phyloP scores from a whole-genome alignment of 2,329 filamentous ascomycete genomes.

The Thelonectria rubi region DNA sequence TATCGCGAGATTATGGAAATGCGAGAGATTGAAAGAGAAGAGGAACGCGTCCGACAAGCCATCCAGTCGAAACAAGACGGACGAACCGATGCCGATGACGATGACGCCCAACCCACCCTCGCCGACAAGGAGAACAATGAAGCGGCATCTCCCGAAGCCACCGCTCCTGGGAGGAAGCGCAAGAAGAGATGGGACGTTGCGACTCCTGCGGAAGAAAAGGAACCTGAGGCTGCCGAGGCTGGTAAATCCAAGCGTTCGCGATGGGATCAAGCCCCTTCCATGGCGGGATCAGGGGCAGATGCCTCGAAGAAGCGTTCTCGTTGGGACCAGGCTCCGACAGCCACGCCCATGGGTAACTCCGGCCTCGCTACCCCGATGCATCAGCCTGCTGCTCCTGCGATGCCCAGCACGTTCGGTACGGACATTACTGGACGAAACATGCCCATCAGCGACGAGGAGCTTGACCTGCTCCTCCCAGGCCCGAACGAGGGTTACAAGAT shows the following conservation, averaged over 20 bases:
- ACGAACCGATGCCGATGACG: slow-evolving; percentile 65
- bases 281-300: slow-evolving; percentile 63
- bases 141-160: slow-evolving; percentile 71
- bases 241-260: slow-evolving; percentile 78
- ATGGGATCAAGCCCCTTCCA: slow-evolving; percentile 84
- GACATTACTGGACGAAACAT: slow-evolving; percentile 84
- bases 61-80: slow-evolving; percentile 78
- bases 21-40: slow-evolving; percentile 91
- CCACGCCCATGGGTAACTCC: slow-evolving; percentile 76
- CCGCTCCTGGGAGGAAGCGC: slow-evolving; percentile 75
- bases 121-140: slow-evolving; percentile 79
- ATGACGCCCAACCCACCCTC: slow-evolving; percentile 78
- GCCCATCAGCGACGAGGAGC: slow-evolving; percentile 89
- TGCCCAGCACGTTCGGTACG: slow-evolving; percentile 75
- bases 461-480: slow-evolving; percentile 88
- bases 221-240: slow-evolving; percentile 60
- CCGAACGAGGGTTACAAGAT: slow-evolving; percentile 93
- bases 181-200: slow-evolving; percentile 95
- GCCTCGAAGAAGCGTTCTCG: slow-evolving; percentile 79
- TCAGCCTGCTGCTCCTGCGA: slow-evolving; percentile 66
- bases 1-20: slow-evolving; percentile 93
- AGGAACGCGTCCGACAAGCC: slow-evolving; percentile 82
- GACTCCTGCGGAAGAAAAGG: slow-evolving; percentile 61
- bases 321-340: slow-evolving; percentile 90
- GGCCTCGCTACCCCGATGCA: slow-evolving; percentile 84